Base-by-base conservation (phyloP, 768 basidiomycete species). In the Calvatia gigantea region DNA sequence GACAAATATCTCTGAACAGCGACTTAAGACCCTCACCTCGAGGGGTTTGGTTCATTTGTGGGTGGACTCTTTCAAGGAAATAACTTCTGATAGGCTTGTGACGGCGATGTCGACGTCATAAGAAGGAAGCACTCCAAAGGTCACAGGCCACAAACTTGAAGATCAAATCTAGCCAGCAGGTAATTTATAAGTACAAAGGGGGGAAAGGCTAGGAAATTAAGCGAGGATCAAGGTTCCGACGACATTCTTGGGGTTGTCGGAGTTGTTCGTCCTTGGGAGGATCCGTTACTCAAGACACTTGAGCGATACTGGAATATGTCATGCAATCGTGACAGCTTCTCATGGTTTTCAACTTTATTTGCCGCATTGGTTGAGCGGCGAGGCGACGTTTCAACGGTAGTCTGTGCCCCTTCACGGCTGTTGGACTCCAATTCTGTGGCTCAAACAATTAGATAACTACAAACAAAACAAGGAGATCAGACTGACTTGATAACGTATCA, bases 301-400 rank as follows among this genome's bases (percentile, higher is more conserved):
- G 86, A 81, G 51, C 89, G 81, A 69, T 93, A 92, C 62, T 89
- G 88, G 71, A 92, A 93, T 59, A 92, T 77, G 64, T 89, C 83
- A 65, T 92, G 91, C 50, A 93, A 67, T 62, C 86, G 75, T 38
- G 89, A 86, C 29, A 91, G 66, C 63, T 84, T 85, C 51, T 90
- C 86, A 61, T 87, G 83, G 32, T 70, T 72, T 11, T 68, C 76
- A 25, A 71, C 64, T 15, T 62, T 68, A 21, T 78, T 77, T 6
- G 46, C 19, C 11, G 50, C 33, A 59, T 51, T 43, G 39, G 60
- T 54, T 9, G 61, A 57, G 7, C 58, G 45, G 41, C 67, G 62
- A 6, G 62, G 55, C 9, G 68, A 68, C 4, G 67, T 64, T 52
- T 62, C 61, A 19, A 64, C 61, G 43, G 63, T 65, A 4, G 74